phyloP scores from a whole-genome alignment of 768 basidiomycete genomes.

The Pleurotus cornucopiae region DNA sequence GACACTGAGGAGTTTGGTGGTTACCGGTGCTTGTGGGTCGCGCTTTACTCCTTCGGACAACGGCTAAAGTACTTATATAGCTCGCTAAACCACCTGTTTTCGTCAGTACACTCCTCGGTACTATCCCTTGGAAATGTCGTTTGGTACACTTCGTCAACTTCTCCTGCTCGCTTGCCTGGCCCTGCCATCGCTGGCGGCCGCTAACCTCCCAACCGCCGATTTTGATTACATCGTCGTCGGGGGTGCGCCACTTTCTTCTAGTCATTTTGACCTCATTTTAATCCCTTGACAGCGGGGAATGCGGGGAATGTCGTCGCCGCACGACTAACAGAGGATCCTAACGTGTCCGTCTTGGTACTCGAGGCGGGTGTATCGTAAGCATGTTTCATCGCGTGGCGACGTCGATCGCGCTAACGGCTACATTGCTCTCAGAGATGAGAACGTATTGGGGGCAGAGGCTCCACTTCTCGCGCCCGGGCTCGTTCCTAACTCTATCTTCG shows the following conservation, averaged over 20 bases:
- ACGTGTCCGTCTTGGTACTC: background rate
- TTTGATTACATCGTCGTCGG: constrained; percentile 6
- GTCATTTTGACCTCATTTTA: background rate
- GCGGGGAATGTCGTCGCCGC: constrained; percentile 5
- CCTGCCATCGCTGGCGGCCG: too few relatives aligned
- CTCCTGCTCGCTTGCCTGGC: too few relatives aligned
- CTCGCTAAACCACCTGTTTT: too few relatives aligned
- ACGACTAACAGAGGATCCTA: background rate
- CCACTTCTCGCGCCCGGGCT: constrained; percentile 14
- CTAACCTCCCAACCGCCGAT: background rate
- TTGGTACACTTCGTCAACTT: too few relatives aligned
- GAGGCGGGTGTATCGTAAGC: constrained; percentile 7
- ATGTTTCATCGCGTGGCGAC: background rate
- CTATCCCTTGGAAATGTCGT: too few relatives aligned
- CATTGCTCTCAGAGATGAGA: constrained; percentile 12
- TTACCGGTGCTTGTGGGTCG: too few relatives aligned
- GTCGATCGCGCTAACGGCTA: too few relatives aligned
- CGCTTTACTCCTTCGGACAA: too few relatives aligned
- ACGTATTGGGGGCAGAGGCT: constrained; percentile 11
- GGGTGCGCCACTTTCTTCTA: background rate
- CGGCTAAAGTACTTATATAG: too few relatives aligned
- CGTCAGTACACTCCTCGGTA: too few relatives aligned
- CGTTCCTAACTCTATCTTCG: constrained; percentile 13
- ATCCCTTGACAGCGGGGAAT: background rate
- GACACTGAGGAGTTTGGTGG: too few relatives aligned